These are phyloP conservation scores for Dipteronia sinensis DNA, from an alignment of 345 rosid species.

Conservation along the genomic window DNA sequence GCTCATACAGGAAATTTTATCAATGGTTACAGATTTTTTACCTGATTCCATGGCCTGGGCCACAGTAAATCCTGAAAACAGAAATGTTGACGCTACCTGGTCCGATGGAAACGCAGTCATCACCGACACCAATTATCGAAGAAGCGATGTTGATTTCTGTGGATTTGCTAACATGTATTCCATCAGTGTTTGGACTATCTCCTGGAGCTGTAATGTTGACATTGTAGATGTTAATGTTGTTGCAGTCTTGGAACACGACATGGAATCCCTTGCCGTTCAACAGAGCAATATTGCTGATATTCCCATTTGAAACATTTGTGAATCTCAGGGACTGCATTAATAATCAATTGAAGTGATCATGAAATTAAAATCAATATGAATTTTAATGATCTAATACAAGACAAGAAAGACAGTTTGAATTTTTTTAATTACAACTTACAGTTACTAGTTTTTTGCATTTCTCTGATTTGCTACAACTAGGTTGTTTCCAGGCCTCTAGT, in stretches of 20 bases:
- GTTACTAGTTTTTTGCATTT: conserved; percentile 34
- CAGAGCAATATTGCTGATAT: conserved; percentile 36
- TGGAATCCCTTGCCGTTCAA: conserved; percentile 56
- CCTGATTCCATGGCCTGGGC: conserved; percentile 77
- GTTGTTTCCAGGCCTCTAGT: conserved; percentile 44
- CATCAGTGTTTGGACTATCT: conserved; percentile 73
- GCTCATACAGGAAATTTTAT: neutral
- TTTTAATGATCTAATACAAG: neutral
- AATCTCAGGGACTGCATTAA: conserved; percentile 45
- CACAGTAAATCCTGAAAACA: conserved; percentile 33
- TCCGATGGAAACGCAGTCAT: conserved; percentile 64
- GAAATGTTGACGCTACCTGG: conserved; percentile 46
- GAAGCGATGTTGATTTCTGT: conserved; percentile 36
- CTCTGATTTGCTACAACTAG: conserved; percentile 29
- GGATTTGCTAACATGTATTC: conserved; percentile 55
- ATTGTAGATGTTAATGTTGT: conserved; percentile 31
- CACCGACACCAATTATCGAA: conserved; percentile 51
- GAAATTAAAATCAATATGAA: neutral
- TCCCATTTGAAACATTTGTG: conserved; percentile 38
- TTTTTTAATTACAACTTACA: conserved; percentile 28
- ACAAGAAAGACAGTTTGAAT: no score
- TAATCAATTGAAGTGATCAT: neutral
- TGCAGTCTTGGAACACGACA: conserved; percentile 30
- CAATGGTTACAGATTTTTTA: neutral
- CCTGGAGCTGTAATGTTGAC: conserved; percentile 42